Base-by-base conservation (phyloP, 441 rosid genomes). In the Biscutella laevigata region DNA sequence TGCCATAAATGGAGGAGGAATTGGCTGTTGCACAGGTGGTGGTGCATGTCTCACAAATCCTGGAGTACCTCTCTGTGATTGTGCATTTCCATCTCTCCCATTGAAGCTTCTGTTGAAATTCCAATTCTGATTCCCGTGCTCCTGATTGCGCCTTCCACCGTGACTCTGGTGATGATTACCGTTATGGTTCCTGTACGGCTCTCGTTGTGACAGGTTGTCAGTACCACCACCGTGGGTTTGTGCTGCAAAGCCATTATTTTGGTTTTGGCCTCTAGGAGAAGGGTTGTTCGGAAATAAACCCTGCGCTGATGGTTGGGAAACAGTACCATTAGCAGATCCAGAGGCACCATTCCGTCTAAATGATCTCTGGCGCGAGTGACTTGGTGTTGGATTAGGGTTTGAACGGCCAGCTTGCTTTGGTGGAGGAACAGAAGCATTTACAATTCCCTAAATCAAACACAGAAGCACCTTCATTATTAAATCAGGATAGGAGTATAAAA, bases 81-180 rank as follows among this genome's bases (percentile, higher is more conserved):
- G 89, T 67, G 74, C 58, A 32, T 80, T 84, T 24, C 68, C 66
- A 49, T 81, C 98, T 71, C 86, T 76, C 28, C 74, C 76, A 64
- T 73, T 83, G 53, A 75, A 81, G 66, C 61, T 75, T 28, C 98
- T 71, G 47, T 73, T 72, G 53, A 54, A 32, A 67, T 39, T 70
- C 92, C 80, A 79, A 11, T 79, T 91, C 36, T 76, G 91, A 72
- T 77, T 82, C 10, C 78, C 70, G 55, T 83, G 88, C 53, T 86
- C 95, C 30, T 84, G 95, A 65, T 67, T 76, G 26, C 84, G 83
- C 59, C 85, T 72, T 16, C 67, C 67, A 40, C 83, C 84, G 60
- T 77, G 80, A 68, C 39, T 72, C 47, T 72, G 82, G 67, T 71
- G 72, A 62, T 74, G 77, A 58, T 71, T 66, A 61, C 82, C 81